Evolutionary conservation across 805 yeast species (phyloP).

Genomic region (Clavispora asparagi): DNA sequence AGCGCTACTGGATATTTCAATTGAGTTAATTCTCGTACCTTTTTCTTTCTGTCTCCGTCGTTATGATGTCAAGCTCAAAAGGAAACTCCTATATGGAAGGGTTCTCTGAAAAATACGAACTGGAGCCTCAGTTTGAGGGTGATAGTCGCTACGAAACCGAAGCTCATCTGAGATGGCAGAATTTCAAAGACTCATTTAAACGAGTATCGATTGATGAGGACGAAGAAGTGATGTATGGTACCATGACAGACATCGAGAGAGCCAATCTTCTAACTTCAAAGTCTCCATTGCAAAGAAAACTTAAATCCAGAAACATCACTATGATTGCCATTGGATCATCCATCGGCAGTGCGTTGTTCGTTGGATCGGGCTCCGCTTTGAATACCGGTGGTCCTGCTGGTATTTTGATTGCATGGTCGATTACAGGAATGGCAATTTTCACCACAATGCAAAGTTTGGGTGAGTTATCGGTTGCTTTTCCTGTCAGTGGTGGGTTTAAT

Average conservation of each 20-base stretch:
- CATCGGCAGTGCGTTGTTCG: slow-evolving; percentile 71
- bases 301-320: slow-evolving; percentile 50
- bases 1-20: not conserved
- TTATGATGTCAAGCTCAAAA: not conserved
- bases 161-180: slow-evolving; percentile 30
- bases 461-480: slow-evolving; percentile 14
- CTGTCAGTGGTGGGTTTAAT: slow-evolving; percentile 53
- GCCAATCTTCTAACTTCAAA: slow-evolving; percentile 37
- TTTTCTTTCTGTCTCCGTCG: not conserved
- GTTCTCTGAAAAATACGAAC: not conserved
- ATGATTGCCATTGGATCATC: slow-evolving; percentile 84
- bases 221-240: slow-evolving; percentile 14
- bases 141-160: not conserved
- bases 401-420: slow-evolving; percentile 57
- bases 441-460: slow-evolving; percentile 23
- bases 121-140: not conserved
- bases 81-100: not conserved
- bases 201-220: slow-evolving; percentile 24
- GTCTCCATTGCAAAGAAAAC: slow-evolving; percentile 43
- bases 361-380: slow-evolving; percentile 72
- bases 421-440: slow-evolving; percentile 65
- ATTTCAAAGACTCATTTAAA: slow-evolving; percentile 47
- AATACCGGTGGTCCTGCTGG: slow-evolving; percentile 65
- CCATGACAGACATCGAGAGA: slow-evolving; percentile 31
- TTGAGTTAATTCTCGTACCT: not conserved